These are phyloP conservation scores for Mycena leptocephala DNA, from an alignment of 768 basidiomycete genomes.

Conservation along the genomic window DNA sequence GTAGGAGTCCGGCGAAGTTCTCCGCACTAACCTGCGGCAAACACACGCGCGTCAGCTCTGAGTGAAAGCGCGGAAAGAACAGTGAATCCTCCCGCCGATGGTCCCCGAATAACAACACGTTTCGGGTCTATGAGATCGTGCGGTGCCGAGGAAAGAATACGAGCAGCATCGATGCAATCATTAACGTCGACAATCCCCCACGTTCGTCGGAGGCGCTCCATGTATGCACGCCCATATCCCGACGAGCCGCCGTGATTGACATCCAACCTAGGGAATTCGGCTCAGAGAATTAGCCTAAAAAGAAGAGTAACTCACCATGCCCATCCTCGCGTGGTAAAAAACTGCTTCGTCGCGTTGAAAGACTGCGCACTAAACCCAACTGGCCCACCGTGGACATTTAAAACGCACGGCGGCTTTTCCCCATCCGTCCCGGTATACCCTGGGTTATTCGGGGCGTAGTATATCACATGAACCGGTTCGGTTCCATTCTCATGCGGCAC, in stretches of 20 bases:
- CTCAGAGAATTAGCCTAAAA: neutral
- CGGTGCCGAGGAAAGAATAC: slow-evolving; percentile 60
- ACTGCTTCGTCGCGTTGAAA: slow-evolving; percentile 71
- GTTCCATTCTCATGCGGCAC: slow-evolving; percentile 42
- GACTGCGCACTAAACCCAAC: slow-evolving; percentile 65
- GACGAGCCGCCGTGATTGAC: slow-evolving; percentile 87
- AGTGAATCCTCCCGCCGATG: slow-evolving; percentile 84
- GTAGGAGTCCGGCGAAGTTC: too few relatives aligned
- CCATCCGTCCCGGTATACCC: slow-evolving; percentile 64
- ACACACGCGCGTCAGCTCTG: slow-evolving; percentile 60
- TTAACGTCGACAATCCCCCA: slow-evolving; percentile 86
- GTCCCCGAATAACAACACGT: slow-evolving; percentile 80
- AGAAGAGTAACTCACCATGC: slow-evolving; percentile 65
- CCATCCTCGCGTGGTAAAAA: slow-evolving; percentile 80
- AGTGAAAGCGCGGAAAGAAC: slow-evolving; percentile 65
- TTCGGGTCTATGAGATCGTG: slow-evolving; percentile 73
- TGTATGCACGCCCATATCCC: slow-evolving; percentile 81
- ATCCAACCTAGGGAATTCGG: slow-evolving; percentile 64
- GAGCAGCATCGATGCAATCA: slow-evolving; percentile 75
- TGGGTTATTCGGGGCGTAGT: slow-evolving; percentile 79
- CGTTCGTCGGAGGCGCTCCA: slow-evolving; percentile 69
- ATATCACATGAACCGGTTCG: slow-evolving; percentile 72
- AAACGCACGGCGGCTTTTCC: slow-evolving; percentile 79
- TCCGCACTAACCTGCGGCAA: too few relatives aligned
- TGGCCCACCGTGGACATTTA: slow-evolving; percentile 83